Conservation (phyloP, 1,284 basidiomycete genomes). For the Apiotrichum veenhuisii region DNA sequence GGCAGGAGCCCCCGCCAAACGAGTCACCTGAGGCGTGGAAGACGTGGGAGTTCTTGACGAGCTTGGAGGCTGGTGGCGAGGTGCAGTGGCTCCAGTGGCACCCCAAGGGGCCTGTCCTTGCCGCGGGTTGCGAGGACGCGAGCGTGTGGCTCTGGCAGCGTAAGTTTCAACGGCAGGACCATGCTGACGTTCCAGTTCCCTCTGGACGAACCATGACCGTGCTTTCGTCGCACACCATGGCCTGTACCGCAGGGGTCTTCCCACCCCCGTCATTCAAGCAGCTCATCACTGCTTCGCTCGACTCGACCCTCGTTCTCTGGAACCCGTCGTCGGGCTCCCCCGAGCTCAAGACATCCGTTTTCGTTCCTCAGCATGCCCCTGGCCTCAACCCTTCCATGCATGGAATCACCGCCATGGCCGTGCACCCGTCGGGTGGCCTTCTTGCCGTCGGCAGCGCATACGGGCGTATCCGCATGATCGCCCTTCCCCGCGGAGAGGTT, state of each 20-base stretch:
- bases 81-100: slow-evolving; percentile 96
- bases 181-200: slow-evolving; percentile 61
- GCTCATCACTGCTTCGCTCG: slow-evolving; percentile 79
- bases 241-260: slow-evolving; percentile 84
- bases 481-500: slow-evolving; percentile 78
- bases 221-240: slow-evolving; percentile 81
- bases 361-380: slow-evolving; percentile 58
- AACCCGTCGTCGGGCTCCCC: slow-evolving; percentile 70
- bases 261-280: slow-evolving; percentile 68
- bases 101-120: slow-evolving; percentile 82
- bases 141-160: slow-evolving; percentile 97
- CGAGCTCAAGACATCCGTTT: slow-evolving; percentile 56
- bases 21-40: slow-evolving; percentile 53
- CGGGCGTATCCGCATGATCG: slow-evolving; percentile 80
- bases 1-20: slow-evolving; percentile 4
- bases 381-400: slow-evolving; percentile 54
- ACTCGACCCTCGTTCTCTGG: slow-evolving; percentile 84
- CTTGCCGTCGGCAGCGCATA: slow-evolving; percentile 81
- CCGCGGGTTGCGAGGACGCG: slow-evolving; percentile 88
- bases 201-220: slow-evolving; percentile 93
- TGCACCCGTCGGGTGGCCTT: slow-evolving; percentile 78
- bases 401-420: slow-evolving; percentile 76
- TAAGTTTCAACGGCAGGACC: slow-evolving; percentile 40
- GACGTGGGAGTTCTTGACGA: slow-evolving; percentile 89
- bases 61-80: slow-evolving; percentile 90